These are phyloP conservation scores for Aspergillus pseudoviridinutans DNA, from an alignment of 2,329 filamentous ascomycete genomes.

Conservation along the genomic window DNA sequence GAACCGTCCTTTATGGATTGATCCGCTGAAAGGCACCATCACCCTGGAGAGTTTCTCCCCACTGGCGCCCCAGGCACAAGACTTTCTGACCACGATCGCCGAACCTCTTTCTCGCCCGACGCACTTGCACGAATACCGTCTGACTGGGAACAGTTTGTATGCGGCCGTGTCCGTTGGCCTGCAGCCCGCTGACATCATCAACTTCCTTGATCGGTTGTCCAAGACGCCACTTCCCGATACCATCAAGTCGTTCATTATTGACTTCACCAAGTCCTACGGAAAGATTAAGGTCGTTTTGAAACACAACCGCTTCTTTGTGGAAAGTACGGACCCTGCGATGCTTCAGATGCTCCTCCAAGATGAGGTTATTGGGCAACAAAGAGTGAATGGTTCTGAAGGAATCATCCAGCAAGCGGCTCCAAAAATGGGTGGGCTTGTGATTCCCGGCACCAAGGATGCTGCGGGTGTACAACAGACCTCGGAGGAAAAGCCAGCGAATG, in stretches of 20 bases:
- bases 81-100: slow-evolving; percentile 92
- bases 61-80: slow-evolving; percentile 78
- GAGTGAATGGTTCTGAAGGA: slow-evolving; percentile 67
- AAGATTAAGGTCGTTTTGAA: slow-evolving; percentile 95
- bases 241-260: slow-evolving; percentile 73
- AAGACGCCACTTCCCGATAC: slow-evolving; percentile 83
- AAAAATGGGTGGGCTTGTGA: slow-evolving; percentile 81
- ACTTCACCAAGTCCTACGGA: slow-evolving; percentile 84
- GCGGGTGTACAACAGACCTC: slow-evolving; percentile 76
- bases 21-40: slow-evolving; percentile 78
- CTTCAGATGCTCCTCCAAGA: slow-evolving; percentile 85
- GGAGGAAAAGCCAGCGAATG: slow-evolving; percentile 35
- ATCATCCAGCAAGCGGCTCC: slow-evolving; percentile 79
- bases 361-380: slow-evolving; percentile 71
- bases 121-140: slow-evolving; percentile 87
- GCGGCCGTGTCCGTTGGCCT: slow-evolving; percentile 94
- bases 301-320: slow-evolving; percentile 89
- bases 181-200: slow-evolving; percentile 82
- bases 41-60: slow-evolving; percentile 93
- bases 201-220: slow-evolving; percentile 78
- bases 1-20: slow-evolving; percentile 90
- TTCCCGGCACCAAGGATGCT: slow-evolving; percentile 90
- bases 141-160: slow-evolving; percentile 90
- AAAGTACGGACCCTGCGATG: slow-evolving; percentile 83
- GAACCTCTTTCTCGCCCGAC: slow-evolving; percentile 87